Evolutionary conservation across 306 rosid species (phyloP), one percentile per base, ranked within the genome.

Genomic region (Oxytropis ochrocephala): DNA sequence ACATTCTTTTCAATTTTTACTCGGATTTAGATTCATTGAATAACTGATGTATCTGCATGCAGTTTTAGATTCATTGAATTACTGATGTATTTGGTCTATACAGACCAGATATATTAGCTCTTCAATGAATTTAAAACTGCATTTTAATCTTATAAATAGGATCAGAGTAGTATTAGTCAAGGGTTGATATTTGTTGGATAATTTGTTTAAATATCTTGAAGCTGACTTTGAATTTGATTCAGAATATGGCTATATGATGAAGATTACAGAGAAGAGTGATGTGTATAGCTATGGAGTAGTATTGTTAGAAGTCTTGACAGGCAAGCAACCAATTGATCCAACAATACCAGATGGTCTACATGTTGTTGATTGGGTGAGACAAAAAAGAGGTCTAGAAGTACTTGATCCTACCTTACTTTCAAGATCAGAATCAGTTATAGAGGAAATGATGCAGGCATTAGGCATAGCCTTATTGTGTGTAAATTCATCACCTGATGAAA

Each of bases 301-400:
- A 1, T 24, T 24, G 1, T 24, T 24, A 2, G 29, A 24, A 24
- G 29, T 24, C 29, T 74, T 94, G 75, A 94, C 97, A 0, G 98
- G 98, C 6, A 94, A 94, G 80, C 98, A 90, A 81, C 97, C 97
- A 4, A 94, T 94, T 24, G 98, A 94, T 81, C 98, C 98, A n/a
- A 94, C 96, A 0, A 90, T 90, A 53, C 92, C 97, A 0, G 97
- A 88, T 0, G 97, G 97, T 10, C 74, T 82, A 54, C 97, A 94
- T 67, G 80, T 24, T 24, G 29, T 88, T 69, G 97, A 94, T 73
- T 94, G 97, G 98, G 98, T 94, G 82, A 87, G 85, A 63, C 88
- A 79, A 75, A 90, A 59, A 54, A 81, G 85, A 17, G 89, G 89
- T 16, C 61, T 80, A 52, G 98, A 85, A 74, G 96, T 94, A 3